Percentiles rank a stretch among this genome's conserved stretches.
Conservation (phyloP, 208 protist species). For the Naegleria fowleri region DNA sequence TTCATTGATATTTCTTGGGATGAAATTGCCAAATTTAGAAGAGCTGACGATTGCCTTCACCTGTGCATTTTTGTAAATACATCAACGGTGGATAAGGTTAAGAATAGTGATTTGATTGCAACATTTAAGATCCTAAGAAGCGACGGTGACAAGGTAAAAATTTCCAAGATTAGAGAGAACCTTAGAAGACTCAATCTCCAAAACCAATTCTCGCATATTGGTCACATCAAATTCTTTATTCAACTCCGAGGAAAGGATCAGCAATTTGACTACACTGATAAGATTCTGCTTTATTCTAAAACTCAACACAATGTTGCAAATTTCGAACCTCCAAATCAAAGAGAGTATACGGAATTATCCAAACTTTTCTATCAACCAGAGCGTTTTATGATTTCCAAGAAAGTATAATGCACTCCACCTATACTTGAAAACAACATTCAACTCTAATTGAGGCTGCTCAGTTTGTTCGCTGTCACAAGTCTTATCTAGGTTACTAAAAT, state of each 20-base stretch:
- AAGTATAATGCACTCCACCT: not conserved
- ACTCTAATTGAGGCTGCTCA: too few relatives aligned
- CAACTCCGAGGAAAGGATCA: not conserved
- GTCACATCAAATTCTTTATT: constrained; percentile 7
- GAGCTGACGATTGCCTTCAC: not conserved
- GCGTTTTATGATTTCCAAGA: not conserved
- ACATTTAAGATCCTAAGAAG: not conserved
- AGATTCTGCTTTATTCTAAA: not conserved
- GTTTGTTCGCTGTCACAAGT: too few relatives aligned
- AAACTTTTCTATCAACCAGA: not conserved
- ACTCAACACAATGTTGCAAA: not conserved
- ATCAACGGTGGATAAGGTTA: not conserved
- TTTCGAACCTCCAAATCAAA: not conserved
- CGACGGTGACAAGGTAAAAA: not conserved
- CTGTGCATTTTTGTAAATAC: not conserved
- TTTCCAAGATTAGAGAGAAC: not conserved
- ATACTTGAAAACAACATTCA: too few relatives aligned
- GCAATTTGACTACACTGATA: not conserved
- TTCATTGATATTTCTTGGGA: not conserved
- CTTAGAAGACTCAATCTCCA: not conserved
- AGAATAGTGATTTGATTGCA: not conserved
- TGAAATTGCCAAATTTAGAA: not conserved
- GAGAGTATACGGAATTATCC: not conserved
- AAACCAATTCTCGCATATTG: not conserved
- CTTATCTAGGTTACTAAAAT: too few relatives aligned